These are phyloP conservation scores for Acaromyces ingoldii DNA, from an alignment of 1,284 basidiomycete genomes.

Conservation along the genomic window DNA sequence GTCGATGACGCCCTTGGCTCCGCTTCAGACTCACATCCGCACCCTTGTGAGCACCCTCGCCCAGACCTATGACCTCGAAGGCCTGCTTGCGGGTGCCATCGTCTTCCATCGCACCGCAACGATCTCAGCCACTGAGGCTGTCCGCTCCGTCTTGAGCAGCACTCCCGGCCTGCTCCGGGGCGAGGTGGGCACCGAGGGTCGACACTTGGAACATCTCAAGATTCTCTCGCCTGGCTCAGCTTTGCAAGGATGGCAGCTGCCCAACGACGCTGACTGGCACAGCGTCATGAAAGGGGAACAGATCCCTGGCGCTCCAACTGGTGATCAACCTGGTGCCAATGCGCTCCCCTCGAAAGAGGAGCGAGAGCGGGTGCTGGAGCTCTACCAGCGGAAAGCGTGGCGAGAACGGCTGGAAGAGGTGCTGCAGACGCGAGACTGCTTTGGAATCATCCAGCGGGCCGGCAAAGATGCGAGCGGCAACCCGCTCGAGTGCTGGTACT, in stretches of 20 bases:
- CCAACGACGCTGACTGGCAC: slow-evolving; percentile 28
- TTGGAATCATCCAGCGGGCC: slow-evolving; percentile 46
- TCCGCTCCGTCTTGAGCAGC: slow-evolving; percentile 38
- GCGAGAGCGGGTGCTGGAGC: slow-evolving; percentile 16
- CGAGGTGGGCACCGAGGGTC: slow-evolving; percentile 23
- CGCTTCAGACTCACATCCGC: slow-evolving; percentile 22
- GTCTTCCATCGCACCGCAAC: slow-evolving; percentile 51
- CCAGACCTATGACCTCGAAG: slow-evolving; percentile 44
- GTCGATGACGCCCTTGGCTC: not conserved
- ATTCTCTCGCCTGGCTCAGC: not conserved
- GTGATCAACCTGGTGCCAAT: too few relatives aligned
- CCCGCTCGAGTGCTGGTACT: slow-evolving; percentile 48
- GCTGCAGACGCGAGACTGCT: slow-evolving; percentile 37
- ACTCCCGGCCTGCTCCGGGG: slow-evolving; percentile 45
- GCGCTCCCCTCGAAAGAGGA: not conserved
- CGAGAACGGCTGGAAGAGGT: slow-evolving; percentile 40
- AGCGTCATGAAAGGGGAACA: slow-evolving; percentile 10
- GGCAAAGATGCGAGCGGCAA: slow-evolving; percentile 48
- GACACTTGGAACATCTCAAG: too few relatives aligned
- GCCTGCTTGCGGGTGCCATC: slow-evolving; percentile 45
- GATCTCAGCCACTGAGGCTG: slow-evolving; percentile 43
- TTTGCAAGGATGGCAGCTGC: slow-evolving; percentile 9
- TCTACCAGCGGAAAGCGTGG: slow-evolving; percentile 37
- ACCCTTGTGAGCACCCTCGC: slow-evolving; percentile 31
- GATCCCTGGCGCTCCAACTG: too few relatives aligned